Evolutionary conservation across 1,284 basidiomycete species (phyloP).

Genomic region (Coniferiporia weirii): DNA sequence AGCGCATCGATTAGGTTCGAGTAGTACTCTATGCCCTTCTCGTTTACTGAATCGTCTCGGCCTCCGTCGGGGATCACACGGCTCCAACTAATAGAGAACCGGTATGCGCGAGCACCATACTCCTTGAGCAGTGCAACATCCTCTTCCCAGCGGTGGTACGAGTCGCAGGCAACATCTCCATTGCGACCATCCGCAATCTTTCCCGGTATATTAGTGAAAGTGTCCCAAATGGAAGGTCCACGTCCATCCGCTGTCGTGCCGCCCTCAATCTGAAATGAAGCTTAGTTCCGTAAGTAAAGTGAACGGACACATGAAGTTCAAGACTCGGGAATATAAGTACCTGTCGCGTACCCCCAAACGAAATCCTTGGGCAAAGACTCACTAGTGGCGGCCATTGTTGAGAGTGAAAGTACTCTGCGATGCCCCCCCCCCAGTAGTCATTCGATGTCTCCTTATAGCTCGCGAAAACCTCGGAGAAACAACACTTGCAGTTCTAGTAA

Average conservation of each 20-base stretch:
- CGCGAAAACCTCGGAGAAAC: neutral
- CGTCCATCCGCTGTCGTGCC: constrained; percentile 50
- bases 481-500: too few species aligned
- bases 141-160: constrained; percentile 60
- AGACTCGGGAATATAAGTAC: constrained; percentile 29
- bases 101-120: constrained; percentile 54
- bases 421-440: too few species aligned
- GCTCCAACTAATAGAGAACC: constrained; percentile 72
- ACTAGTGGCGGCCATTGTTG: neutral
- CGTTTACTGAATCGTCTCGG: constrained; percentile 61
- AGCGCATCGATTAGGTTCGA: constrained; percentile 60
- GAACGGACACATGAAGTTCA: constrained; percentile 9
- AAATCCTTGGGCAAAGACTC: constrained; percentile 46
- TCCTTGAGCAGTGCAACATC: constrained; percentile 59
- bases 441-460: neutral
- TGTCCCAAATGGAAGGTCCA: constrained; percentile 69
- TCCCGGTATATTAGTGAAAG: constrained; percentile 59
- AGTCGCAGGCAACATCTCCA: constrained; percentile 67
- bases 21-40: constrained; percentile 63
- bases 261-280: constrained; percentile 65
- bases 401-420: neutral
- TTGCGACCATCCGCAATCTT: constrained; percentile 59
- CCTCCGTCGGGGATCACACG: constrained; percentile 66
- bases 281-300: constrained; percentile 28
- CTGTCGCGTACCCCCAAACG: constrained; percentile 68